Conservation (phyloP, 2,329 filamentous ascomycete species). For the Myriosclerotinia duriaeana region DNA sequence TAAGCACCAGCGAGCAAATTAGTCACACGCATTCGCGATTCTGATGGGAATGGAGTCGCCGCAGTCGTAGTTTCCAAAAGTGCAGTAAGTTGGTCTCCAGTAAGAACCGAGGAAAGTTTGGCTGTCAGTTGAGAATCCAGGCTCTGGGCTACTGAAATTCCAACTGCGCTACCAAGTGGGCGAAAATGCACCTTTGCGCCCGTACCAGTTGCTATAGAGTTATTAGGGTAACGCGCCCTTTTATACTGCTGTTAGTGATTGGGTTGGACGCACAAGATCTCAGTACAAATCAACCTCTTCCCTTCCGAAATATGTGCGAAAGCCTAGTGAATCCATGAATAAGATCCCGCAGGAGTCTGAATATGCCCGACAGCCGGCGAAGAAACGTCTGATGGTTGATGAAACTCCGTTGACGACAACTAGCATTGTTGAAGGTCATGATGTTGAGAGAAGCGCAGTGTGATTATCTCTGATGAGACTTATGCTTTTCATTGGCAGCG, state of each 20-base stretch:
- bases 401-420: background rate
- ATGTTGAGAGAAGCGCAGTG: background rate
- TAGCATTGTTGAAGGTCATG: background rate
- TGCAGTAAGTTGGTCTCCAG: background rate
- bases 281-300: background rate
- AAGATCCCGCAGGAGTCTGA: background rate
- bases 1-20: too few relatives aligned
- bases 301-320: background rate
- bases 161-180: constrained; percentile 9
- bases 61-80: background rate
- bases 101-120: background rate
- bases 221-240: background rate
- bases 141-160: constrained; percentile 11
- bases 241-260: background rate
- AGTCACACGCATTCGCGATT: too few relatives aligned
- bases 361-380: background rate
- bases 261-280: background rate
- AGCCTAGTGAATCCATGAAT: background rate
- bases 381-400: background rate
- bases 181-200: background rate
- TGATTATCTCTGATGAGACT: background rate
- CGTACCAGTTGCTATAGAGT: constrained; percentile 4
- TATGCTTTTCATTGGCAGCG: background rate
- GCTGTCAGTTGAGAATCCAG: background rate
- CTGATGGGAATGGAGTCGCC: background rate